Evolutionary conservation across 805 yeast species (phyloP), one percentile per base, ranked within the genome.

Genomic region (Hanseniaspora valbyensis): DNA sequence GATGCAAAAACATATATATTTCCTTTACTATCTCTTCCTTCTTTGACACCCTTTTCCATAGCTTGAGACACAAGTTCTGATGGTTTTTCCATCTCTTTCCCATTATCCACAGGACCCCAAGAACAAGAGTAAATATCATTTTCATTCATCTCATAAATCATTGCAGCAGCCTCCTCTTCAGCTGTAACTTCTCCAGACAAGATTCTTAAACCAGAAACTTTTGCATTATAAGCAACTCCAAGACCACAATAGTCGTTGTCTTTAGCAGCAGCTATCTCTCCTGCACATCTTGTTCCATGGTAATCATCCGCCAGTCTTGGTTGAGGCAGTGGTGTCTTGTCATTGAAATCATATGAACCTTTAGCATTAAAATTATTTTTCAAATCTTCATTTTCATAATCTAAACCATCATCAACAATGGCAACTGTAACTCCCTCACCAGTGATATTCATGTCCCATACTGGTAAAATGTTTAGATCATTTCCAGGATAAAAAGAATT

Each of bases 31-130:
- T 72, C 63, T 55, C 98, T 72, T 19, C 98, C 98, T 25, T 83
- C 81, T 55, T 75, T 78, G 14, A 86, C 74, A 49, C 96, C 96
- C 59, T 80, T 83, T n/a, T 84, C 62, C 64, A 92, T 74, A 1
- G 97, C 94, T 54, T 84, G 78, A 59, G 77, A 75, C 6, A 90
- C 95, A 26, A 90, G 59, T 30, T 69, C 63, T 22, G 85, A 84
- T 0, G 98, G 98, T 3, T 78, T 92, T 48, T 85, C 88, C 73
- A 92, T 77, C 1, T 95, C 76, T 52, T 65, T 72, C 0, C 98
- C 98, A 63, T 90, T 85, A 64, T 92, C 98, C 2, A 87, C 76
- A 2, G 98, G 98, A 7, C 98, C 98, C 98, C 98, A 92, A 3
- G 96, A 87, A 65, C 98, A 92, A 2, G 95, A 85, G 63, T 88